Conservation (phyloP, 192 early-diverging fungal species). For the Backusella luteola region DNA sequence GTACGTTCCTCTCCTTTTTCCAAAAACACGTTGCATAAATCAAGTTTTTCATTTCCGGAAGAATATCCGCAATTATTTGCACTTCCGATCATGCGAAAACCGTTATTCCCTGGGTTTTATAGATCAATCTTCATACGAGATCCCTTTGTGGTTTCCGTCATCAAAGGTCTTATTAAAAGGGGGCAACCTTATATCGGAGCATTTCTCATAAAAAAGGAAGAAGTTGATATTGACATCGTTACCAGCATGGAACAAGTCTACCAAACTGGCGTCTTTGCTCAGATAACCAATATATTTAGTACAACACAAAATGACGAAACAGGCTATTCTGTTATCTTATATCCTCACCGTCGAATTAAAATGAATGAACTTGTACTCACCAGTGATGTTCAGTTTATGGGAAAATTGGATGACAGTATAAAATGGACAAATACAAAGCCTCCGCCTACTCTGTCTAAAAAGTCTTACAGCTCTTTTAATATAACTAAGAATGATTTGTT, state of each 20-base stretch:
- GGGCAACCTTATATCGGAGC: constrained; percentile 96
- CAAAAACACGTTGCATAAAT: background rate
- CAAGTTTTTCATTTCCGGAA: constrained; percentile 67
- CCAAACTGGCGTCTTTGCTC: constrained; percentile 91
- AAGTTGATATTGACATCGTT: constrained; percentile 81
- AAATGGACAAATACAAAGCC: background rate
- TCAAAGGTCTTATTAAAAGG: constrained; percentile 88
- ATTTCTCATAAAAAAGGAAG: constrained; percentile 90
- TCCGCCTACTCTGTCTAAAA: background rate
- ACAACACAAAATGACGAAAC: constrained; percentile 62
- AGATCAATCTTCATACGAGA: constrained; percentile 98
- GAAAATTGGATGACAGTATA: background rate
- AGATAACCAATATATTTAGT: constrained; percentile 92
- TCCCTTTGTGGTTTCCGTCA: constrained; percentile 83
- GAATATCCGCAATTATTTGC: constrained; percentile 92
- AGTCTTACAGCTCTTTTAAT: background rate
- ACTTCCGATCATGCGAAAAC: constrained; percentile 86
- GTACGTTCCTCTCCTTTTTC: background rate
- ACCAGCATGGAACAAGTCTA: constrained; percentile 76
- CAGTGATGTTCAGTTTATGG: background rate
- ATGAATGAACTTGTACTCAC: constrained; percentile 51
- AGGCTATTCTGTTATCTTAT: constrained; percentile 88
- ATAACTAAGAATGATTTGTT: background rate
- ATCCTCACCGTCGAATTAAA: constrained; percentile 90
- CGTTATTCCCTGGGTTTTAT: constrained; percentile 96